Evolutionary conservation across 305 asterid species (phyloP).

Genomic region (Fraxinus velutina): DNA sequence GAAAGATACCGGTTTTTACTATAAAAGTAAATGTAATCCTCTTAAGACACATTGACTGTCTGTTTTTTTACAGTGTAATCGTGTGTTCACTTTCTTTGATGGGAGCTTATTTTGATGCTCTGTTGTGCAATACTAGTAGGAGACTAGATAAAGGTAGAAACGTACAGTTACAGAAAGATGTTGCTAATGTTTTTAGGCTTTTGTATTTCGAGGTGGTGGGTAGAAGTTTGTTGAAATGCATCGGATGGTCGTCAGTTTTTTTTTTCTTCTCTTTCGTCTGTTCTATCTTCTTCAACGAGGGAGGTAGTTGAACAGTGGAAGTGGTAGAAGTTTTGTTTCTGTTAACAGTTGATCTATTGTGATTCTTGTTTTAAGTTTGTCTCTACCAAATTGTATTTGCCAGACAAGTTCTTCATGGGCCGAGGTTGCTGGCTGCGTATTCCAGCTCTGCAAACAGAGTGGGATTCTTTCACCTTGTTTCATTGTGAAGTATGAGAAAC

Average conservation of each 20-base stretch:
- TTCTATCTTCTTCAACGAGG: not conserved
- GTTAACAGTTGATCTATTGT: not conserved
- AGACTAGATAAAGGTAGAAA: conserved; percentile 19
- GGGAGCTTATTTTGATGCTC: conserved; percentile 40
- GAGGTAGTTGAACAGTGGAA: not conserved
- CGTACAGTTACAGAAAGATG: conserved; percentile 12
- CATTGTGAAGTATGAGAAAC: not conserved
- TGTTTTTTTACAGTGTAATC: conserved; percentile 5
- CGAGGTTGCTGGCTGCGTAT: not conserved
- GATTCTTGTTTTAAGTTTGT: not conserved
- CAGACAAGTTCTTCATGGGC: not conserved
- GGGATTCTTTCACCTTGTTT: not conserved
- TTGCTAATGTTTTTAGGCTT: conserved; percentile 1
- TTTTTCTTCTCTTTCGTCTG: not conserved
- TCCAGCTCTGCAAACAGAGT: not conserved
- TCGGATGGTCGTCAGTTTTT: not conserved
- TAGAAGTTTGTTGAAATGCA: not conserved
- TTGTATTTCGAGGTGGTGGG: conserved; percentile 8
- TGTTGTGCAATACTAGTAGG: conserved; percentile 23
- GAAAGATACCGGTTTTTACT: not conserved
- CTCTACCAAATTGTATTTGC: not conserved
- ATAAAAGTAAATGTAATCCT: not conserved
- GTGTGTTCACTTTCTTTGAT: not conserved
- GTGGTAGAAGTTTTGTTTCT: not conserved
- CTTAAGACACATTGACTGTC: conserved; percentile 16